Percentiles rank a stretch among this genome's conserved stretches.
Evolutionary conservation across 495 filamentous ascomycete genomes (phyloP).

Genomic region (Neurospora pannonica): DNA sequence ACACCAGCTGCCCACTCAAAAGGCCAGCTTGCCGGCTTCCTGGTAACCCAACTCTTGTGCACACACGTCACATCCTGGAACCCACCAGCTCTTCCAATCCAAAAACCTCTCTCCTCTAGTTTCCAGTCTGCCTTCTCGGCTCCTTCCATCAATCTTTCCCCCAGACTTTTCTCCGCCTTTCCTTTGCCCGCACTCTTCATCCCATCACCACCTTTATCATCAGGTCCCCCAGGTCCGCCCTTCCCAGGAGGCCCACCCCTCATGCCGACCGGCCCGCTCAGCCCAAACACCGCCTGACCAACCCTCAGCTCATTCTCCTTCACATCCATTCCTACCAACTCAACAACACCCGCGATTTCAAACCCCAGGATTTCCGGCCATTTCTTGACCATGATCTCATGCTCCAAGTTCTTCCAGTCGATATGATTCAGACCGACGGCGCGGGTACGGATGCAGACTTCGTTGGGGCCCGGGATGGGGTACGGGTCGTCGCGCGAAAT

Average conservation of each 20-base stretch:
- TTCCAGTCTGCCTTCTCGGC: background rate
- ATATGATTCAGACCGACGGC: constrained; percentile 30
- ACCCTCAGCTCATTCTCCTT: constrained; percentile 15
- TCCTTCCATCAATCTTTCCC: background rate
- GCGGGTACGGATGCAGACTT: constrained; percentile 27
- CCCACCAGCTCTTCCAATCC: constrained; percentile 12
- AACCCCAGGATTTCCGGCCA: constrained; percentile 33
- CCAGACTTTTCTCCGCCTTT: background rate
- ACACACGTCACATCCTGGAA: constrained; percentile 33
- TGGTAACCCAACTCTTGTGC: constrained; percentile 25
- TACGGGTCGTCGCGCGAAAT: background rate
- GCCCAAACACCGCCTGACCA: constrained; percentile 32
- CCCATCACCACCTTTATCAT: background rate
- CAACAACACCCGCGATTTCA: constrained; percentile 30
- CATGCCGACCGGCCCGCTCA: constrained; percentile 9
- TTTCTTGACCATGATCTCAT: constrained; percentile 19
- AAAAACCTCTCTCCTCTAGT: background rate
- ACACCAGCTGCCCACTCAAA: constrained; percentile 36
- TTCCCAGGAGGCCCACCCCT: background rate
- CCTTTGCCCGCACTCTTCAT: background rate
- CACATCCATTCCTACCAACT: constrained; percentile 23
- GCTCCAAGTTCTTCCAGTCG: constrained; percentile 28
- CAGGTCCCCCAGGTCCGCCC: background rate
- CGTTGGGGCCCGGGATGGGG: constrained; percentile 18
- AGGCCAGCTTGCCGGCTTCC: constrained; percentile 26